Conservation (phyloP, 176 grass and related monocot species). For the Carex littledalei region DNA sequence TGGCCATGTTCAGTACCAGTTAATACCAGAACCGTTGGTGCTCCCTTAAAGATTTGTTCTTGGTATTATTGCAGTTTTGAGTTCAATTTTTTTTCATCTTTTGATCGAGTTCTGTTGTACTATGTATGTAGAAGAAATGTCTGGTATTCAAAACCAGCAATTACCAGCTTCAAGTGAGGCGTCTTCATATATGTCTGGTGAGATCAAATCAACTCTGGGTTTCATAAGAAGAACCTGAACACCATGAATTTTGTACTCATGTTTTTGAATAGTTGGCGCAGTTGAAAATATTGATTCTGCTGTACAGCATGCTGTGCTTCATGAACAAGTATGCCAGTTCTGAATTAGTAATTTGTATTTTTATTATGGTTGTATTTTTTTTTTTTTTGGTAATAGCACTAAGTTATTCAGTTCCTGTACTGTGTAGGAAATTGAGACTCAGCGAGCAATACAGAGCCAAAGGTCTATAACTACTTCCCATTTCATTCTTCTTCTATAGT, state of each 20-base stretch:
- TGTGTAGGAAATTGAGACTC: slow-evolving; percentile 80
- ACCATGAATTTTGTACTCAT: slow-evolving; percentile 4
- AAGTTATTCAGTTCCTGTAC: slow-evolving; percentile 28
- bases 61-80: neutral
- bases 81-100: neutral
- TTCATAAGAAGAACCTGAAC: neutral
- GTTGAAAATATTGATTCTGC: slow-evolving; percentile 51
- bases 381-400: slow-evolving; percentile 12
- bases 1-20: neutral
- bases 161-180: neutral
- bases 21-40: neutral
- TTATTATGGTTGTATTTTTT: slow-evolving; percentile 14
- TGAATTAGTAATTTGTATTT: slow-evolving; percentile 12
- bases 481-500: neutral
- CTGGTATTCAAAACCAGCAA: neutral
- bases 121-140: slow-evolving; percentile 7
- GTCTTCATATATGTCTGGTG: neutral
- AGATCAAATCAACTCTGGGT: neutral
- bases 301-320: slow-evolving; percentile 71
- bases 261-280: slow-evolving; percentile 8
- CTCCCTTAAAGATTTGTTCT: neutral
- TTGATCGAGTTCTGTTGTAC: neutral
- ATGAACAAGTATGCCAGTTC: slow-evolving; percentile 55
- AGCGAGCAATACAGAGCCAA: slow-evolving; percentile 82
- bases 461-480: slow-evolving; percentile 40